A percentile compares a stretch with the other conserved stretches of the same genome.
phyloP scores from a whole-genome alignment of 352 stramenopile species.

The Pelagophyceae sp. region DNA sequence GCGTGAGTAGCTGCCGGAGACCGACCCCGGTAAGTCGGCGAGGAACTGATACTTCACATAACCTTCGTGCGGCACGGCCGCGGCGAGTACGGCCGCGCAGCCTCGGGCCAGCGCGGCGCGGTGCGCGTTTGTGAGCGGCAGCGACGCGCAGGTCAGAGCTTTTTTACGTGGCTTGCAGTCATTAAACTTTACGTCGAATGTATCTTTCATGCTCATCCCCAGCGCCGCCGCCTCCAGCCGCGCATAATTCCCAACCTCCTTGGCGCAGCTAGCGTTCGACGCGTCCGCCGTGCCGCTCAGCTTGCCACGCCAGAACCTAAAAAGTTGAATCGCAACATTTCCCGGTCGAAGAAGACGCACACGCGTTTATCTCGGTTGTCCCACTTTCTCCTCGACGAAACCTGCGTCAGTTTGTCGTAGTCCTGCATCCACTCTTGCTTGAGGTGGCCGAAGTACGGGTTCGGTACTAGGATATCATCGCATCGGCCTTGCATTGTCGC shows the following conservation, averaged over 20 bases:
- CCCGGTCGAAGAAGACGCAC: too few species aligned
- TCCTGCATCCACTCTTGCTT: background rate
- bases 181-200: background rate
- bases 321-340: too few species aligned
- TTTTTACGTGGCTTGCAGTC: background rate
- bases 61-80: background rate
- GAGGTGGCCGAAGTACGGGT: constrained; percentile 9
- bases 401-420: background rate
- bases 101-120: too few species aligned
- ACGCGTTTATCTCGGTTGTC: background rate
- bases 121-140: too few species aligned
- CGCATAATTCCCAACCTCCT: background rate
- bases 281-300: background rate
- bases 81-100: background rate
- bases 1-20: background rate
- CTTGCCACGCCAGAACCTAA: constrained; percentile 13
- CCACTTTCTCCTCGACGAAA: background rate
- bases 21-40: background rate
- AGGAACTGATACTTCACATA: background rate
- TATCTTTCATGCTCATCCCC: too few species aligned
- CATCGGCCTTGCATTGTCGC: background rate
- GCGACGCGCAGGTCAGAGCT: too few species aligned
- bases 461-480: background rate
- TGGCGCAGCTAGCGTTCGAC: background rate
- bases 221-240: background rate